Evolutionary conservation across 345 rosid genomes (phyloP).

Genomic region (Sapria himalayana): DNA sequence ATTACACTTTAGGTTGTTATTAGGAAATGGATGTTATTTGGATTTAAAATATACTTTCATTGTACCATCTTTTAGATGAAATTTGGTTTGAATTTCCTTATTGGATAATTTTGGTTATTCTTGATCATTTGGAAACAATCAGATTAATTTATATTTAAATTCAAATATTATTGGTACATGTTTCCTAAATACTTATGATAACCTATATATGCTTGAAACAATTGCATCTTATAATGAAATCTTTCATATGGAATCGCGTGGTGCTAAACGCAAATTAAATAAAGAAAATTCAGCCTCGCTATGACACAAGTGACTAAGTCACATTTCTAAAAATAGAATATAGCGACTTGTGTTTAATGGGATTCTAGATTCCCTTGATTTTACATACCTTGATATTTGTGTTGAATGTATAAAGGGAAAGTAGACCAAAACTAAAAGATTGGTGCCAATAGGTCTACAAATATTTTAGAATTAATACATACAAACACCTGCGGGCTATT

Average conservation of each 20-base stretch:
- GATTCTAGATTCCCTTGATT: neutral
- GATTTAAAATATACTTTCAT: constrained; percentile 3
- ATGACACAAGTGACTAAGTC: constrained; percentile 2
- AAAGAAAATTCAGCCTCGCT: neutral
- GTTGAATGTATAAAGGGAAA: constrained; percentile 3
- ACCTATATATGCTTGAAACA: neutral
- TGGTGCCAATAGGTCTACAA: neutral
- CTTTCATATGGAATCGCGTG: neutral
- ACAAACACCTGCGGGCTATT: neutral
- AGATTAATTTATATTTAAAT: neutral
- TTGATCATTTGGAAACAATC: neutral
- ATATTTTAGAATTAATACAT: neutral
- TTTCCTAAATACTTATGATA: neutral
- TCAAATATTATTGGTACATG: neutral
- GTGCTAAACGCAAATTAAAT: neutral
- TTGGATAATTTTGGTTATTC: neutral
- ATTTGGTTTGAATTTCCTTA: neutral
- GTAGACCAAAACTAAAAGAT: neutral
- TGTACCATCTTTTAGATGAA: constrained; percentile 5
- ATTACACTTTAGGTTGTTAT: constrained; percentile 3
- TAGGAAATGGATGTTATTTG: neutral
- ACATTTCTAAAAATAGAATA: constrained; percentile 1
- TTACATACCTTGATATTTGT: neutral
- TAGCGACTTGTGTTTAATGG: neutral
- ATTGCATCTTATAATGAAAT: constrained; percentile 5